Conservation (phyloP, 1,284 basidiomycete genomes). For the Moesziomyces globuligerus region DNA sequence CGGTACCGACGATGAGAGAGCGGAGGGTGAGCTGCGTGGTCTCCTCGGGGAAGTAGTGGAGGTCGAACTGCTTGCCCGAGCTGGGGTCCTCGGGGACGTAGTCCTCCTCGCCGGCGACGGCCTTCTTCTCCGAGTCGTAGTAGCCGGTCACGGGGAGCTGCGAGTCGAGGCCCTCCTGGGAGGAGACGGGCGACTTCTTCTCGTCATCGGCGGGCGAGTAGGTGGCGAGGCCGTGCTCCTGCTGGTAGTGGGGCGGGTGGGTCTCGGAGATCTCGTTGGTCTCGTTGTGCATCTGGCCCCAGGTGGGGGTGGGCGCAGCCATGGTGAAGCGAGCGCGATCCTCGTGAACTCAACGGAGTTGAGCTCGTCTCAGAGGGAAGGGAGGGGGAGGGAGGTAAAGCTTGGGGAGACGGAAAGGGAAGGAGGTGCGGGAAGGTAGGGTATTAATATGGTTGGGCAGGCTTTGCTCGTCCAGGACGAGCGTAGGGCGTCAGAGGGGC, state of each 20-base stretch:
- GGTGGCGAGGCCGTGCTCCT: conserved; percentile 29
- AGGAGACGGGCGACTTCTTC: conserved; percentile 46
- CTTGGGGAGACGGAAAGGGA: neutral
- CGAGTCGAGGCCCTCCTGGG: conserved; percentile 26
- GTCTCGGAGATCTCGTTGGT: conserved; percentile 49
- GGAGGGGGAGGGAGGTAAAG: neutral
- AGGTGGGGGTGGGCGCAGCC: conserved; percentile 40
- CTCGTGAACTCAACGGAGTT: conserved; percentile 5
- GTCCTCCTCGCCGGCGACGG: conserved; percentile 36
- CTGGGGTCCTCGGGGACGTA: conserved; percentile 36
- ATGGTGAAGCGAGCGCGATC: conserved; percentile 17
- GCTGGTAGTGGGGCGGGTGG: conserved; percentile 35
- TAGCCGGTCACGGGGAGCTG: conserved; percentile 36
- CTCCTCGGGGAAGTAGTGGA: conserved; percentile 50
- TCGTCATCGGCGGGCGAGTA: conserved; percentile 28
- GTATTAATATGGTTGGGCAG: conserved; percentile 18
- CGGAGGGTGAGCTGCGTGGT: conserved; percentile 64
- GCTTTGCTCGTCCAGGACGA: neutral
- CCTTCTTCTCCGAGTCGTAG: conserved; percentile 47
- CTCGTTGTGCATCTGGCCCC: conserved; percentile 47
- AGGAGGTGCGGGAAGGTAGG: neutral
- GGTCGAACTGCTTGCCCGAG: conserved; percentile 45
- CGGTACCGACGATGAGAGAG: conserved; percentile 74
- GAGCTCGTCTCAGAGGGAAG: conserved; percentile 5
- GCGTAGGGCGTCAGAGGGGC: neutral